Evolutionary conservation across 768 basidiomycete genomes (phyloP).

Genomic region (Ramaria rubella): DNA sequence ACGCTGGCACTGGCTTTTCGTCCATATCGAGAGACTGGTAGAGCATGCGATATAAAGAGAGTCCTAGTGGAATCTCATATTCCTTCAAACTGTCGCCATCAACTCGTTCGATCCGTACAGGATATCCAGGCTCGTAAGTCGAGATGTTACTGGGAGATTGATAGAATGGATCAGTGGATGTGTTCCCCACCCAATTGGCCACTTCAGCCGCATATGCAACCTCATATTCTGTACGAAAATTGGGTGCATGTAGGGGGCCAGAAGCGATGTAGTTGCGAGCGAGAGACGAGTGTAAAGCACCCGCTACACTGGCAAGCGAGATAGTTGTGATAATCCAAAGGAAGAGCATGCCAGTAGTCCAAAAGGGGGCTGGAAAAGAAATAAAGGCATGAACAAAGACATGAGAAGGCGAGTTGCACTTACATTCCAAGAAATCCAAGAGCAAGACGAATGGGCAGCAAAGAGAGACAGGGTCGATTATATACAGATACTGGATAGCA

Average conservation of each 20-base stretch:
- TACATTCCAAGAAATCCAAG: not conserved
- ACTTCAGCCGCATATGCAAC: not conserved
- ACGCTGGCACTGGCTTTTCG: not conserved
- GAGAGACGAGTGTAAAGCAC: not conserved
- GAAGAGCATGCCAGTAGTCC: not conserved
- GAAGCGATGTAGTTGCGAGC: not conserved
- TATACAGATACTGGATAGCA: no score
- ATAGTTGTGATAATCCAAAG: not conserved
- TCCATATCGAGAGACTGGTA: conserved; percentile 2
- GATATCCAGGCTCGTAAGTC: not conserved
- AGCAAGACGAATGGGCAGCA: not conserved
- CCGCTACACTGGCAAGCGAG: not conserved
- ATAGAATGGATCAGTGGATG: conserved; percentile 6
- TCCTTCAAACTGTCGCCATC: not conserved
- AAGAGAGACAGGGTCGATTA: no score
- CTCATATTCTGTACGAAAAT: not conserved
- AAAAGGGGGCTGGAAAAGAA: not conserved
- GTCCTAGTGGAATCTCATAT: not conserved
- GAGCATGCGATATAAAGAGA: conserved; percentile 6
- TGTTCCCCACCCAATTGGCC: not conserved
- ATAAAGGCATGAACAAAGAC: not conserved
- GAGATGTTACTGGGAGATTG: not conserved
- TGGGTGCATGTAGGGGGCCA: no score
- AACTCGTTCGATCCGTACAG: not conserved
- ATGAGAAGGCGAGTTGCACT: not conserved